Conservation (phyloP, 2,329 filamentous ascomycete genomes). For the Botrytis galanthina region DNA sequence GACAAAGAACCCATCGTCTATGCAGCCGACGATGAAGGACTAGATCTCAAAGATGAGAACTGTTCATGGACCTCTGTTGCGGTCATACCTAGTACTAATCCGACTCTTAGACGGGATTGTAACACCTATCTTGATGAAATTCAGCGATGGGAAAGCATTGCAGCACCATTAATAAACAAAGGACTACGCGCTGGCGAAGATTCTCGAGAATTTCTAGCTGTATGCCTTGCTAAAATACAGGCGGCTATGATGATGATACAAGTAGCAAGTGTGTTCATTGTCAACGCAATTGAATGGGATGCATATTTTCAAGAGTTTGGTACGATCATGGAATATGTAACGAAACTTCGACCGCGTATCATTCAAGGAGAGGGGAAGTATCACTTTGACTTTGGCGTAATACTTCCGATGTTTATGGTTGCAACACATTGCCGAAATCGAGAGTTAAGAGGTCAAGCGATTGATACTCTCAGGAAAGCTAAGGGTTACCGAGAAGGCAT, state of each 20-base stretch:
- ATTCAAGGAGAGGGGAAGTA: slow-evolving; percentile 19
- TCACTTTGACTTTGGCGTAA: slow-evolving; percentile 24
- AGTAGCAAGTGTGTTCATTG: slow-evolving; percentile 16
- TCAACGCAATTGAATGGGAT: slow-evolving; percentile 21
- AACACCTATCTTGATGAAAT: slow-evolving; percentile 21
- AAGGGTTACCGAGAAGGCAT: slow-evolving; percentile 25
- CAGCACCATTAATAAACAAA: slow-evolving; percentile 8
- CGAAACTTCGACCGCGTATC: slow-evolving; percentile 10
- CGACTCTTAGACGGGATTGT: slow-evolving; percentile 15
- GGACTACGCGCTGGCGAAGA: neutral
- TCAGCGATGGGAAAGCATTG: slow-evolving; percentile 20
- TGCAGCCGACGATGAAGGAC: neutral
- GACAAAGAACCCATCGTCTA: neutral
- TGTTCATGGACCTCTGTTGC: slow-evolving; percentile 6
- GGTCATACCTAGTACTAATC: neutral
- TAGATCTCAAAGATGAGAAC: slow-evolving; percentile 3
- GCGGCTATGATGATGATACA: slow-evolving; percentile 17
- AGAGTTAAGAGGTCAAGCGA: slow-evolving; percentile 17
- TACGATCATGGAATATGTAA: slow-evolving; percentile 14
- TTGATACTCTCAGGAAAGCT: slow-evolving; percentile 15
- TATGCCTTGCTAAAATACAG: slow-evolving; percentile 23
- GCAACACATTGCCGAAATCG: slow-evolving; percentile 22
- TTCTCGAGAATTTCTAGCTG: slow-evolving; percentile 6
- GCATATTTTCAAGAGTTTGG: slow-evolving; percentile 20
- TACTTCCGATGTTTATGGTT: slow-evolving; percentile 21